Evolutionary conservation across 495 filamentous ascomycete species (phyloP).

Genomic region (Hypoxylon trugodes): DNA sequence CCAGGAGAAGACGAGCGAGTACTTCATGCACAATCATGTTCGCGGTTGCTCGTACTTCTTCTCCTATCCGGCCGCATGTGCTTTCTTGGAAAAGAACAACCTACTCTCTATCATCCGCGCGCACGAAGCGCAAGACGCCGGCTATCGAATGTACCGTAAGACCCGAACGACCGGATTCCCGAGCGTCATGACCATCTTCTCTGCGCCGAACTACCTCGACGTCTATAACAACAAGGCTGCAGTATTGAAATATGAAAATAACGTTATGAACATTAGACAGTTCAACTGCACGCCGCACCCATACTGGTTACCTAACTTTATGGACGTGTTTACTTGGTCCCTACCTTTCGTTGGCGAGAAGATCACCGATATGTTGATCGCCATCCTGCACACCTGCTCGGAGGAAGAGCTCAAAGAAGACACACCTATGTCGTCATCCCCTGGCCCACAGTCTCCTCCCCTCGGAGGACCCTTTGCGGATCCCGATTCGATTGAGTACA

Average conservation of each 20-base stretch:
- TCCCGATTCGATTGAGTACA: constrained; percentile 86
- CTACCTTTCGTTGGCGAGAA: constrained; percentile 98
- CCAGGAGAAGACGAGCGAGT: constrained; percentile 96
- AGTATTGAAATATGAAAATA: constrained; percentile 98
- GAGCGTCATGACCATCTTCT: constrained; percentile 99
- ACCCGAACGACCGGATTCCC: constrained; percentile 97
- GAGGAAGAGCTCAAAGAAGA: constrained; percentile 95
- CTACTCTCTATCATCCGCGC: constrained; percentile 96
- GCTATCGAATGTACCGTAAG: constrained; percentile 99
- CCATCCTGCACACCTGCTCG: constrained; percentile 96
- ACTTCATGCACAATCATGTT: constrained; percentile 97
- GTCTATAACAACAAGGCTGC: constrained; percentile 99
- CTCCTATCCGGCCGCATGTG: constrained; percentile 97
- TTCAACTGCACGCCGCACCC: constrained; percentile 99
- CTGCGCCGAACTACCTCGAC: constrained; percentile 96
- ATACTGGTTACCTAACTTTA: constrained; percentile 99
- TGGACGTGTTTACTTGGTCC: constrained; percentile 99
- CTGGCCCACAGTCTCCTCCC: constrained; percentile 75
- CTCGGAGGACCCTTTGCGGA: constrained; percentile 63
- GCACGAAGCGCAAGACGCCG: constrained; percentile 98
- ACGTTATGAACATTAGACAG: constrained; percentile 99
- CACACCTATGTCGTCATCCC: constrained; percentile 63
- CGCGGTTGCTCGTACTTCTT: constrained; percentile 99
- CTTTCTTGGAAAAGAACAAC: constrained; percentile 98
- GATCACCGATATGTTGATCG: constrained; percentile 99